Conservation (phyloP, 2,329 filamentous ascomycete genomes). For the Penicillium sumatraense region DNA sequence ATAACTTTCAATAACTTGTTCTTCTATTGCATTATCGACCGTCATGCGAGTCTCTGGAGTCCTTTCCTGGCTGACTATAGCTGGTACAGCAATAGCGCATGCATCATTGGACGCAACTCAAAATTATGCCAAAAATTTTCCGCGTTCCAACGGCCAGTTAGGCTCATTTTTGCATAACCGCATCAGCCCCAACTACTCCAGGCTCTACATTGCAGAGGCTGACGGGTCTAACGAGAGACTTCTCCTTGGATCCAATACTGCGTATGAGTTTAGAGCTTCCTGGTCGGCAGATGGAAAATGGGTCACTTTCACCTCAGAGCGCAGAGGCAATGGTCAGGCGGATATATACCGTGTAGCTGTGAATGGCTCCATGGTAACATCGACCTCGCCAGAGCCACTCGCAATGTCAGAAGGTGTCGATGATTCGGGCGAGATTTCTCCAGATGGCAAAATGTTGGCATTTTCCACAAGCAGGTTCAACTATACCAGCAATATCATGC, state of each 20-base stretch:
- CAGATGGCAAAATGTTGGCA: conserved; percentile 3
- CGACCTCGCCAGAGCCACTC: background rate
- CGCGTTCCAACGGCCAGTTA: background rate
- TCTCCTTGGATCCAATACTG: conserved; percentile 6
- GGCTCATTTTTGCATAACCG: conserved; percentile 14
- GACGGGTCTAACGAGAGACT: conserved; percentile 10
- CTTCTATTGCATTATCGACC: background rate
- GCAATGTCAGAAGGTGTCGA: conserved; percentile 1
- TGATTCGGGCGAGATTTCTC: conserved; percentile 5
- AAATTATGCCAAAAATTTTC: background rate
- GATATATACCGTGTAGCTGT: conserved; percentile 14
- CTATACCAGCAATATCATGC: conserved; percentile 7
- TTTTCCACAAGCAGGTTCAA: background rate
- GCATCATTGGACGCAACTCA: background rate
- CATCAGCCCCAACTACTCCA: conserved; percentile 9
- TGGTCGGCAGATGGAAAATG: conserved; percentile 15
- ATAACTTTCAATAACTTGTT: background rate
- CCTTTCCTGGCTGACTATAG: background rate
- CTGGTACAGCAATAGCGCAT: background rate
- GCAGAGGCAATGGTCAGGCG: conserved; percentile 14
- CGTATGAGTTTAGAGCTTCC: conserved; percentile 12
- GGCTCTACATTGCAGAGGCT: conserved; percentile 13
- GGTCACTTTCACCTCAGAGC: conserved; percentile 13
- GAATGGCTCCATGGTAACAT: conserved; percentile 3
- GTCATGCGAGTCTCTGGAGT: background rate